These are phyloP conservation scores for Volvariella volvacea DNA, from an alignment of 1,284 basidiomycete genomes.

Conservation along the genomic window DNA sequence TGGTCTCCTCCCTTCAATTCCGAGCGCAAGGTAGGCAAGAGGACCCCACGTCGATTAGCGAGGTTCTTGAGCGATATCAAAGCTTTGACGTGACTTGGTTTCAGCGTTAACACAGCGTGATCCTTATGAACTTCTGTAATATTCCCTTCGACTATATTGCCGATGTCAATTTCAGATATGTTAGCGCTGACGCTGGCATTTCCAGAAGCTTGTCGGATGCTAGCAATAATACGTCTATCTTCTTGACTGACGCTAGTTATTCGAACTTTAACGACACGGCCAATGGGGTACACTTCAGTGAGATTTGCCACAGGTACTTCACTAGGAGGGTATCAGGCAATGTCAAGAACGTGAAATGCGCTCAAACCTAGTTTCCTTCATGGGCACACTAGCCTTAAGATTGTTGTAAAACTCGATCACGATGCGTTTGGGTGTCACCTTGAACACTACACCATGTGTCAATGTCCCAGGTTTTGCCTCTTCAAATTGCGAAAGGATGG, in stretches of 20 bases:
- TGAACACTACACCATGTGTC: constrained; percentile 81
- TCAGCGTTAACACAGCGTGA: constrained; percentile 70
- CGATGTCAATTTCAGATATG: constrained; percentile 71
- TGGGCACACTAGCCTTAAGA: constrained; percentile 78
- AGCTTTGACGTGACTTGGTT: constrained; percentile 70
- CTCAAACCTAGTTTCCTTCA: constrained; percentile 72
- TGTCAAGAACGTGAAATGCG: constrained; percentile 1
- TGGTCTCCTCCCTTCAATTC: constrained; percentile 68
- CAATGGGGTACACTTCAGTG: constrained; percentile 66
- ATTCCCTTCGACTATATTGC: constrained; percentile 64
- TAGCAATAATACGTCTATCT: constrained; percentile 69
- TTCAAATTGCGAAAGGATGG: constrained; percentile 61
- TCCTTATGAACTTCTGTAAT: constrained; percentile 81
- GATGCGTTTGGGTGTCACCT: constrained; percentile 71
- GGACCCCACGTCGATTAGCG: constrained; percentile 71
- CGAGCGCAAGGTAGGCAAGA: constrained; percentile 65
- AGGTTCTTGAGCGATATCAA: constrained; percentile 84
- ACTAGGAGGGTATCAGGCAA: constrained; percentile 26
- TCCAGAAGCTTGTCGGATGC: constrained; percentile 77
- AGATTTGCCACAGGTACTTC: constrained; percentile 62
- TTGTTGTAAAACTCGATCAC: constrained; percentile 91
- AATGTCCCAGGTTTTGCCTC: constrained; percentile 71
- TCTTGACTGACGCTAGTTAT: constrained; percentile 70
- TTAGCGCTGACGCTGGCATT: constrained; percentile 46
- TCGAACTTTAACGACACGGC: constrained; percentile 84